Base-by-base conservation (phyloP, 2,329 filamentous ascomycete genomes). In the Aspergillus glaucus region DNA sequence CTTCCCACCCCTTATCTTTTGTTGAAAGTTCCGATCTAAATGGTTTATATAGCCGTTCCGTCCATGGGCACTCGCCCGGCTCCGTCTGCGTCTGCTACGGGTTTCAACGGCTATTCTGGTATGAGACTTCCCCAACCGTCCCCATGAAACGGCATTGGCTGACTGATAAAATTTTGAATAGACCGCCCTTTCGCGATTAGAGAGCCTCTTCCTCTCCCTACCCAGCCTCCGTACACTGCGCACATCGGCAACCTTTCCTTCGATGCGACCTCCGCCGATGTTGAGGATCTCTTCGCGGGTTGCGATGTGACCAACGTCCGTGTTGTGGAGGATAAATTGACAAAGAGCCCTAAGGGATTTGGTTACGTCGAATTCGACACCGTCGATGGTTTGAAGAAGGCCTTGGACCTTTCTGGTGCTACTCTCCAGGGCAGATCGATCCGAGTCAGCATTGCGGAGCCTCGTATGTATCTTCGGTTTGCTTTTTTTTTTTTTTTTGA, bases 171-270 rank as follows among this genome's bases (percentile, higher is more conserved):
- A 37, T 30, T 43, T 21, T 40, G n/a, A 34, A 34, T 22, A 69
- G 67, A 69, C n/a, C 67, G 65, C 52, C 67, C 68, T 55, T 73
- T 68, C 53, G 60, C 68, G 41, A 53, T 66, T 46, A 71, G 74
- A 68, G 89, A 95, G 66, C 79, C 85, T 60, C 82, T 89, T 49
- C 91, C 91, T 47, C 81, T 98, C 47, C 93, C 93, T 48, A 86
- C 88, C 55, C 91, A 89, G 75, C 93, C 94, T 51, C 93, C 93
- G 10, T 98, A 84, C 73, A 98, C 93, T 51, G 92, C 91, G 55
- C 93, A 98, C 74, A 79, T 98, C 52, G 93, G 93, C 64, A 98
- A 98, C 68, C 81, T 98, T 52, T 93, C 92, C 44, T 98, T 96
- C 73, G 92, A 98, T 67, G 88, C 91, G 48, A 93, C 88, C 47